These are phyloP conservation scores for Trametes pubescens DNA, from an alignment of 1,284 basidiomycete species.

Conservation along the genomic window DNA sequence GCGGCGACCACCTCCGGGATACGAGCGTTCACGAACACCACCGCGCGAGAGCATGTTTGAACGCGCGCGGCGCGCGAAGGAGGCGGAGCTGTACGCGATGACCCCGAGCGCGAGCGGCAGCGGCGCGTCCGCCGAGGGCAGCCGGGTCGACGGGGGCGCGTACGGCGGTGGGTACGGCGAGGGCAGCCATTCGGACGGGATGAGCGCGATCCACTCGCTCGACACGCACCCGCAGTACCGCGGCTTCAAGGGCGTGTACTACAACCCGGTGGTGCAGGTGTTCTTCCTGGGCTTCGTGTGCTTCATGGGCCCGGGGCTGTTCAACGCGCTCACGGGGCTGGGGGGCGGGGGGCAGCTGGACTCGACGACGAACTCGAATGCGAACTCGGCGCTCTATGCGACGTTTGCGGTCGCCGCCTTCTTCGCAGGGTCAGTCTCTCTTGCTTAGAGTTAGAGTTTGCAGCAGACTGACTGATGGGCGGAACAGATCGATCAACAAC, in stretches of 20 bases:
- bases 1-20: not conserved
- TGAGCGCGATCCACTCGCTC: slow-evolving; percentile 25
- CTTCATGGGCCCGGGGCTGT: slow-evolving; percentile 68
- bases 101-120: slow-evolving; percentile 27
- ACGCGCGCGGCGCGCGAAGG: slow-evolving; percentile 21
- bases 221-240: slow-evolving; percentile 40
- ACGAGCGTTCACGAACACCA: not conserved
- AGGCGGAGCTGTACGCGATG: slow-evolving; percentile 29
- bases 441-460: not conserved
- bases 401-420: slow-evolving; percentile 72
- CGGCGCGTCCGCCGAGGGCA: slow-evolving; percentile 23
- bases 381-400: slow-evolving; percentile 71
- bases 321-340: slow-evolving; percentile 62
- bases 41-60: not conserved
- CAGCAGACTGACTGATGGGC: slow-evolving; percentile 14
- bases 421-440: slow-evolving; percentile 64
- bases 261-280: slow-evolving; percentile 52
- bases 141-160: slow-evolving; percentile 3
- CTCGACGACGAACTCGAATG: slow-evolving; percentile 65
- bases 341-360: slow-evolving; percentile 77
- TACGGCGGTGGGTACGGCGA: not conserved
- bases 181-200: slow-evolving; percentile 15
- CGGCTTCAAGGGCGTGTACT: slow-evolving; percentile 48
- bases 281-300: slow-evolving; percentile 73
- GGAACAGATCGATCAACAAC: slow-evolving; percentile 75